Conservation (phyloP, 2,329 filamentous ascomycete species). For the Cytospora paraplurivora region DNA sequence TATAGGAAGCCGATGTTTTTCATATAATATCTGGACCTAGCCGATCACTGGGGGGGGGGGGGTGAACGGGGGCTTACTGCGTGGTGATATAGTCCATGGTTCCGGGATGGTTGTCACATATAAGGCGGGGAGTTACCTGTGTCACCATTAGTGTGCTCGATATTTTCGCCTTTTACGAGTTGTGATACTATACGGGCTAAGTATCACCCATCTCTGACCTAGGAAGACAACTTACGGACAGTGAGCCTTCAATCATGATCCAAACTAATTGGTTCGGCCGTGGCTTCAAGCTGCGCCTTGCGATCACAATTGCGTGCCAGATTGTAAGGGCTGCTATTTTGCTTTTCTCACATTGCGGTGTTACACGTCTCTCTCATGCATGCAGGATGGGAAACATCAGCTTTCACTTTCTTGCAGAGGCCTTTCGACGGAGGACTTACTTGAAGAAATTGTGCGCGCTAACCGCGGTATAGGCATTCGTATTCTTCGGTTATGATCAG, state of each 20-base stretch:
- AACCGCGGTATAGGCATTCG: slow-evolving; percentile 31
- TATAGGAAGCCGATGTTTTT: slow-evolving; percentile 13
- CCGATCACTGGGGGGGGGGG: not conserved
- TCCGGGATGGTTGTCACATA: not conserved
- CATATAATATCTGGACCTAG: slow-evolving; percentile 10
- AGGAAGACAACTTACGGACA: not conserved
- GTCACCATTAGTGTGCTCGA: no score
- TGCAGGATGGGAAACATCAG: no score
- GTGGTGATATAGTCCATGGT: not conserved
- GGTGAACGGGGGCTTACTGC: not conserved
- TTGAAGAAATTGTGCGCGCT: not conserved
- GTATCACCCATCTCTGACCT: not conserved
- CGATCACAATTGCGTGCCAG: slow-evolving; percentile 31
- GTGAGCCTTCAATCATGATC: slow-evolving; percentile 11
- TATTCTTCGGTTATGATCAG: slow-evolving; percentile 50
- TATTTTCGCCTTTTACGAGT: not conserved
- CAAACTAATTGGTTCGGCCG: slow-evolving; percentile 28
- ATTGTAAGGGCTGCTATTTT: slow-evolving; percentile 37
- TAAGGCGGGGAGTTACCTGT: no score
- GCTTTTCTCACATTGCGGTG: not conserved
- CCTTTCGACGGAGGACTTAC: no score
- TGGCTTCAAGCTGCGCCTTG: slow-evolving; percentile 27
- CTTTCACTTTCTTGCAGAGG: not conserved
- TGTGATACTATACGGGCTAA: not conserved
- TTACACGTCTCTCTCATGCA: not conserved